Evolutionary conservation across 176 grass and related monocot species (phyloP).

Genomic region (Saccharum officinarum): DNA sequence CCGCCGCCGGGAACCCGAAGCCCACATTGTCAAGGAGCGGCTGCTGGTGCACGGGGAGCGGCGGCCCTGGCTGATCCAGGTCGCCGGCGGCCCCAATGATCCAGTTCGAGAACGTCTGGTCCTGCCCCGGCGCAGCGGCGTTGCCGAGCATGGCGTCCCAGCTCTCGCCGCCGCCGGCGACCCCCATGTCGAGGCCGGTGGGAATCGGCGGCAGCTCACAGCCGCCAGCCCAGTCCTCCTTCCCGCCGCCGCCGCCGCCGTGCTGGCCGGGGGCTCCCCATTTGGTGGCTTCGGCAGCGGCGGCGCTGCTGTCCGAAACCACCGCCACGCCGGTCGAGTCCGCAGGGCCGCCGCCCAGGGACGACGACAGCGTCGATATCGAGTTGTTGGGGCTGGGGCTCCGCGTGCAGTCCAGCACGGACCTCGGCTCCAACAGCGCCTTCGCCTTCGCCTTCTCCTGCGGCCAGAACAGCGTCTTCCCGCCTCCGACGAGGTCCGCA

Average conservation of each 20-base stretch:
- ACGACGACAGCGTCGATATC: slow-evolving; percentile 78
- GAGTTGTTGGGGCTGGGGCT: slow-evolving; percentile 81
- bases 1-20: slow-evolving; percentile 55
- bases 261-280: slow-evolving; percentile 32
- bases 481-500: slow-evolving; percentile 26
- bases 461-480: slow-evolving; percentile 38
- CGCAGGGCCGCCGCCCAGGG: slow-evolving; percentile 61
- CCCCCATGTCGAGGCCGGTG: slow-evolving; percentile 47
- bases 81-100: slow-evolving; percentile 82
- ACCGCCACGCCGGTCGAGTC: slow-evolving; percentile 76
- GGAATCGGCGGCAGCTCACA: slow-evolving; percentile 76
- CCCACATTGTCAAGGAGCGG: slow-evolving; percentile 49
- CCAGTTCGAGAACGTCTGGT: slow-evolving; percentile 92
- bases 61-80: slow-evolving; percentile 33
- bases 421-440: slow-evolving; percentile 63
- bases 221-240: slow-evolving; percentile 44
- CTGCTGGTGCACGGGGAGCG: slow-evolving; percentile 45
- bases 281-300: slow-evolving; percentile 50
- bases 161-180: slow-evolving; percentile 34
- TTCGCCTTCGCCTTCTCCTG: slow-evolving; percentile 14
- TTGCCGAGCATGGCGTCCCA: slow-evolving; percentile 69
- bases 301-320: slow-evolving; percentile 38
- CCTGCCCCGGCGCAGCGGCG: slow-evolving; percentile 45
- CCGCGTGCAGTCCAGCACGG: slow-evolving; percentile 82
- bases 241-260: slow-evolving; percentile 16